These are phyloP conservation scores for Russula virescens DNA, from an alignment of 768 basidiomycete genomes.

Conservation along the genomic window DNA sequence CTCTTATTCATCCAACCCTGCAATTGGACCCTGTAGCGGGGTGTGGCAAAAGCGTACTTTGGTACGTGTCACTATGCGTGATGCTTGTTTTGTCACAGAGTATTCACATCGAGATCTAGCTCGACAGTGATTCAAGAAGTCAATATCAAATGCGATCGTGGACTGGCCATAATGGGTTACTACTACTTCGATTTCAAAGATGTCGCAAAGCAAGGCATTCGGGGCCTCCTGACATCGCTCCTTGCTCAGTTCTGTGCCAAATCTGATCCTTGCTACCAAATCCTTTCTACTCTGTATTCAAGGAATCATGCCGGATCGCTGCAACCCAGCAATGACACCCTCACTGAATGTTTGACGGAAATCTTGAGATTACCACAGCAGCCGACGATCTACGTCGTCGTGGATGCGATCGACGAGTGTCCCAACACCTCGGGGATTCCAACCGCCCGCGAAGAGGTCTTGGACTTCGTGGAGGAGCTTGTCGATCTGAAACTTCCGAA, in stretches of 20 bases:
- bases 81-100: no score
- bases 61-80: neutral
- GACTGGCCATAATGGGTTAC: neutral
- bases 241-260: neutral
- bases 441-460: constrained; percentile 2
- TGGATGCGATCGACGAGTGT: constrained; percentile 16
- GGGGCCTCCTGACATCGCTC: constrained; percentile 6
- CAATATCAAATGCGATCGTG: neutral
- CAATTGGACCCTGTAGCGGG: neutral
- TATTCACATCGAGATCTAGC: neutral
- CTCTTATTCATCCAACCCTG: neutral
- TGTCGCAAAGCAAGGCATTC: neutral
- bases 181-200: constrained; percentile 9
- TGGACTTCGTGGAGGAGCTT: neutral
- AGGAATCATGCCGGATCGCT: neutral
- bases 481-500: neutral
- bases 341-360: neutral
- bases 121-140: neutral
- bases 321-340: neutral
- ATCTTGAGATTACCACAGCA: neutral
- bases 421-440: constrained; percentile 1
- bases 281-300: neutral
- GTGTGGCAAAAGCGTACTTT: constrained; percentile 8
- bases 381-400: neutral
- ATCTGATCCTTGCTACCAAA: neutral